Evolutionary conservation across 2,329 filamentous ascomycete species (phyloP).

Genomic region (Verticillium nonalfalfae): DNA sequence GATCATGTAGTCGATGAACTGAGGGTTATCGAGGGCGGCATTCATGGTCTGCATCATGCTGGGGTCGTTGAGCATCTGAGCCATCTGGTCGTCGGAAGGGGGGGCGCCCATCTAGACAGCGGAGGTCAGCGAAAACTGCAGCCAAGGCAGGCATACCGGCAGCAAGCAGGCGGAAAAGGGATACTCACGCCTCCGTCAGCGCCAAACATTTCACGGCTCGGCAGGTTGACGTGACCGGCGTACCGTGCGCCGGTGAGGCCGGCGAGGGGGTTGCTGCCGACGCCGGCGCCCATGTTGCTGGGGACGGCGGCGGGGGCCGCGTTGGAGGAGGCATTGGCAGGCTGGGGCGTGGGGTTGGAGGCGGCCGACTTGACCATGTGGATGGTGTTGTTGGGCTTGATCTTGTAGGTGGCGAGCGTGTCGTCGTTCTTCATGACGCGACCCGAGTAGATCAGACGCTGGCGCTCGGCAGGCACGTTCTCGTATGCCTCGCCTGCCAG

Average conservation of each 20-base stretch:
- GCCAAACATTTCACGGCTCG: constrained; percentile 82
- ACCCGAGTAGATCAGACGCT: constrained; percentile 95
- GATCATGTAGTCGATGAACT: constrained; percentile 91
- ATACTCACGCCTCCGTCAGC: constrained; percentile 84
- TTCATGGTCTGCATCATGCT: constrained; percentile 83
- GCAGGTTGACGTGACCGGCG: constrained; percentile 84
- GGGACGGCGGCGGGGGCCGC: constrained; percentile 57
- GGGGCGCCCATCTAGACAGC: constrained; percentile 76
- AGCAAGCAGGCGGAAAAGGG: neutral
- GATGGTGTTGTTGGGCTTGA: constrained; percentile 92
- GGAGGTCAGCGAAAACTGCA: too few relatives aligned
- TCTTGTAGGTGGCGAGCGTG: constrained; percentile 78
- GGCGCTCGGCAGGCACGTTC: constrained; percentile 78
- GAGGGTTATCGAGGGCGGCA: constrained; percentile 92
- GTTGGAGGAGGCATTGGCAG: constrained; percentile 32
- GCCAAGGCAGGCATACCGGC: too few relatives aligned
- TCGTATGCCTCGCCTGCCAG: constrained; percentile 76
- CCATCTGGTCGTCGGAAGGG: constrained; percentile 71
- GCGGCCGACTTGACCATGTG: constrained; percentile 95
- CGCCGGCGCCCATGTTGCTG: constrained; percentile 72
- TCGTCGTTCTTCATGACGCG: constrained; percentile 95
- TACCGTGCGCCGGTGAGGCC: constrained; percentile 89
- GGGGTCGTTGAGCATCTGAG: constrained; percentile 82
- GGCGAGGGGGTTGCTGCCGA: constrained; percentile 83
- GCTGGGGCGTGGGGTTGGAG: constrained; percentile 59